A percentile compares a stretch with the other conserved stretches of the same genome.
phyloP scores from a whole-genome alignment of 2,329 filamentous ascomycete species.

The Pyricularia grisea region DNA sequence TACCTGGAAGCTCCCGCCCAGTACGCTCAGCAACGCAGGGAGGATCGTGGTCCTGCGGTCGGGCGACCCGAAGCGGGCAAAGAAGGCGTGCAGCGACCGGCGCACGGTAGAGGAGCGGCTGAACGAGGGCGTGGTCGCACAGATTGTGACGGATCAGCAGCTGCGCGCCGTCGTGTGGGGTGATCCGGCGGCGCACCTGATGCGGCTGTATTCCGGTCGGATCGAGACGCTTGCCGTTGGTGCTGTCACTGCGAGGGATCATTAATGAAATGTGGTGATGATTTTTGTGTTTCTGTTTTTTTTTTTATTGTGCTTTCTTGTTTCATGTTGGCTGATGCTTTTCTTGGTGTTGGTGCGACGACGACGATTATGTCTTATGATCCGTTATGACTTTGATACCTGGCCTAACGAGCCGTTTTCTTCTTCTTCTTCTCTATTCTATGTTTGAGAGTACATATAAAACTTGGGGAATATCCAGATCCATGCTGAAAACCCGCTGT shows the following conservation, averaged over 20 bases:
- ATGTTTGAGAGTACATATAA: neutral
- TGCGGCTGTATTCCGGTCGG: slow-evolving; percentile 65
- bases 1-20: slow-evolving; percentile 56
- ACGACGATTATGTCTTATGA: neutral
- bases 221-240: slow-evolving; percentile 63
- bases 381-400: slow-evolving; percentile 1
- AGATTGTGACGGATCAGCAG: slow-evolving; percentile 57
- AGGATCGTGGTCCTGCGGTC: slow-evolving; percentile 56
- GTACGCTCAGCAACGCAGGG: slow-evolving; percentile 61
- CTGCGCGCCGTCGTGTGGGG: slow-evolving; percentile 68
- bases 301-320: neutral
- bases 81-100: slow-evolving; percentile 22
- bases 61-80: slow-evolving; percentile 26
- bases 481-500: neutral
- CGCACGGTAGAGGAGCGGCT: slow-evolving; percentile 41
- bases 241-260: slow-evolving; percentile 44
- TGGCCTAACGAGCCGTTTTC: neutral
- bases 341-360: neutral
- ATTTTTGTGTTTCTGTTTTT: neutral
- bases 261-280: neutral
- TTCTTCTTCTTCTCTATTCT: neutral
- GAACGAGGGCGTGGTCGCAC: slow-evolving; percentile 56
- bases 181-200: slow-evolving; percentile 70
- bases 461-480: neutral
- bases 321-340: neutral